These are phyloP conservation scores for Sequoia sempervirens DNA, from an alignment of 75 land plant genomes.

Conservation along the genomic window DNA sequence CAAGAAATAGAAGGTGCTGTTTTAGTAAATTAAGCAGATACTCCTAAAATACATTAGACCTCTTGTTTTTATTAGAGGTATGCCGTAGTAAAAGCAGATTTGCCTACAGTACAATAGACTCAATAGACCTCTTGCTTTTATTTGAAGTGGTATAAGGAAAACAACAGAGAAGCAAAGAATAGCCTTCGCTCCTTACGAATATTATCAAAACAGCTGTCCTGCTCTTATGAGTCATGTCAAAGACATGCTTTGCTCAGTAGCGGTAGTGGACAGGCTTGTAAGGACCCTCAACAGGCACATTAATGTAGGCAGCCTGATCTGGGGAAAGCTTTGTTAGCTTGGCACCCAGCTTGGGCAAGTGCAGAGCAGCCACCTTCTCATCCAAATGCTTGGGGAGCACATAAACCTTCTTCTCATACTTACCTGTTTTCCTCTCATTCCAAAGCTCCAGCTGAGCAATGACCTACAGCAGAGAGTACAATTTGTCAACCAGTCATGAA, in stretches of 20 bases:
- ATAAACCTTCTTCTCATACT: constrained; percentile 90
- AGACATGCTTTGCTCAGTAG: constrained; percentile 22
- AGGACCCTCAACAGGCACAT: constrained; percentile 69
- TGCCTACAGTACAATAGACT: no score
- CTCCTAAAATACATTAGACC: background rate
- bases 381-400: constrained; percentile 91
- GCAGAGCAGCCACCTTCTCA: constrained; percentile 90
- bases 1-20: background rate
- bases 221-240: background rate
- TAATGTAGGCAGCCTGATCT: constrained; percentile 77
- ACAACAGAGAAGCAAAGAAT: background rate
- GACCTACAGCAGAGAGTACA: constrained; percentile 32
- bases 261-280: constrained; percentile 85
- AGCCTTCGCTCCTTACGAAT: background rate
- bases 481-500: background rate
- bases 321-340: constrained; percentile 68
- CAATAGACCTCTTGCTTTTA: no score
- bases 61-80: background rate
- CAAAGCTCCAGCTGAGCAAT: constrained; percentile 92
- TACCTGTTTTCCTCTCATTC: constrained; percentile 71
- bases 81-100: no score
- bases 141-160: background rate
- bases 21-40: background rate
- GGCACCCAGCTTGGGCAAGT: constrained; percentile 78
- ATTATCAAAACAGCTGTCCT: background rate